Evolutionary conservation across 805 yeast species (phyloP).

Genomic region (Schizosaccharomyces pombe): ASM294v3 CU329670.1:5047501-5048000

Average conservation of each 20-base stretch:
- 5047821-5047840: neutral
- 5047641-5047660: constrained; percentile 78
- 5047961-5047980: neutral
- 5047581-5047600: constrained; percentile 94
- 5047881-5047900: neutral
- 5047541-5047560: constrained; percentile 72
- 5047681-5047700: constrained; percentile 95
- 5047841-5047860: neutral
- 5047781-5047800: neutral
- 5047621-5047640: constrained; percentile 90
- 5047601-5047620: constrained; percentile 89
- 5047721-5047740: constrained; percentile 78
- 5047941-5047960: neutral
- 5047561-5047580: constrained; percentile 84
- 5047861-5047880: neutral
- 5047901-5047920: neutral
- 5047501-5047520: constrained; percentile 90
- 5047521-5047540: constrained; percentile 82
- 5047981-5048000: neutral
- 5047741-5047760: neutral
- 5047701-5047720: constrained; percentile 69
- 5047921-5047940: neutral
- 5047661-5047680: constrained; percentile 85
- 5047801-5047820: neutral
- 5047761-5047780: neutral